These are phyloP conservation scores for Nepenthes alata DNA, from an alignment of 179 eudicot genomes.

Conservation along the genomic window DNA sequence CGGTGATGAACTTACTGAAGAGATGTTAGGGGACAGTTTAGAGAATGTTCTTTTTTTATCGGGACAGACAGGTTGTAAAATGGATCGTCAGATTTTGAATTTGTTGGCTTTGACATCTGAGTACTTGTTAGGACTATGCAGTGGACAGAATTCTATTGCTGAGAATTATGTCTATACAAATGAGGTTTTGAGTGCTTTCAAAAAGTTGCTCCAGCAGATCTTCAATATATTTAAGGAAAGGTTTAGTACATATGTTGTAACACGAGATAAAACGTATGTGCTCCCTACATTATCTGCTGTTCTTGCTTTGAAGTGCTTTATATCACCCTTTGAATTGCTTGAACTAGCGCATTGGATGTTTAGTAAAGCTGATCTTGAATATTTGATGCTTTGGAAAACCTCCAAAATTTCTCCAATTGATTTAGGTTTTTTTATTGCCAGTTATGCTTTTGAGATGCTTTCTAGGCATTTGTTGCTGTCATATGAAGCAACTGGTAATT, in stretches of 20 bases:
- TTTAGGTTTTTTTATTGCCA: slow-evolving; percentile 52
- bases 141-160: slow-evolving; percentile 11
- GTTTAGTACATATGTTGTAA: slow-evolving; percentile 31
- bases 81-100: slow-evolving; percentile 34
- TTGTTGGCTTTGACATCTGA: slow-evolving; percentile 41
- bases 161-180: slow-evolving; percentile 17
- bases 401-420: slow-evolving; percentile 31
- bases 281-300: slow-evolving; percentile 44
- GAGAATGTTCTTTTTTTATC: slow-evolving; percentile 24
- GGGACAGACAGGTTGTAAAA: slow-evolving; percentile 31
- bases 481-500: slow-evolving; percentile 7
- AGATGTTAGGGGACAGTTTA: slow-evolving; percentile 22
- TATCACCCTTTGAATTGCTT: slow-evolving; percentile 72
- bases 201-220: slow-evolving; percentile 32
- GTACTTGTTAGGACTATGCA: slow-evolving; percentile 21
- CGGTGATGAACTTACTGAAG: slow-evolving; percentile 25
- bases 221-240: slow-evolving; percentile 32
- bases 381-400: slow-evolving; percentile 9
- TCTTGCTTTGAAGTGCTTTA: slow-evolving; percentile 39
- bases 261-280: slow-evolving; percentile 30
- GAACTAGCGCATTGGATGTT: slow-evolving; percentile 62
- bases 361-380: slow-evolving; percentile 25
- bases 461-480: slow-evolving; percentile 27
- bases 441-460: slow-evolving; percentile 48
- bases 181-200: slow-evolving; percentile 24